These are phyloP conservation scores for Trichosphaerium sp. DNA, from an alignment of 78 protist genomes.

Conservation along the genomic window DNA sequence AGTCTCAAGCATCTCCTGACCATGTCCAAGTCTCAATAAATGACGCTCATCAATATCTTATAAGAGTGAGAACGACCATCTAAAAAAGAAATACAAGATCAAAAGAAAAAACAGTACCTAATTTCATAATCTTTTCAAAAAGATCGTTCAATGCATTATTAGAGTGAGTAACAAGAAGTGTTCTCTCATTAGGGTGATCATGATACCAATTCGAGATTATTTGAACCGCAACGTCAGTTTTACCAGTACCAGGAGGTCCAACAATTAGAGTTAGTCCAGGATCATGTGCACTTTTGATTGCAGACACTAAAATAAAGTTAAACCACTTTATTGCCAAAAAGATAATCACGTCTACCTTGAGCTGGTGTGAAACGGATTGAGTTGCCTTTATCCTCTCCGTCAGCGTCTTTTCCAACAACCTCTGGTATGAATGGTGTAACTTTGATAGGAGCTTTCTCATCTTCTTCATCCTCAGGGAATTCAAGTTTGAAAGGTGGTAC, in stretches of 20 bases:
- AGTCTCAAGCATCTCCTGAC: constrained; percentile 73
- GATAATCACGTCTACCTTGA: constrained; percentile 26
- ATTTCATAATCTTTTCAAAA: constrained; percentile 64
- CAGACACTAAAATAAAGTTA: too few species aligned
- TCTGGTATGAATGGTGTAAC: constrained; percentile 12
- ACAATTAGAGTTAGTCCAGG: constrained; percentile 84
- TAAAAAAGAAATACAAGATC: not conserved
- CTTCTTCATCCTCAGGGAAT: not conserved
- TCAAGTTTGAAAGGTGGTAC: not conserved
- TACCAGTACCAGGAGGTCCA: constrained; percentile 99
- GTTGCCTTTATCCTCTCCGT: constrained; percentile 18
- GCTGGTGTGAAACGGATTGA: constrained; percentile 54
- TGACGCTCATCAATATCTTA: constrained; percentile 79
- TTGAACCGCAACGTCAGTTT: constrained; percentile 96
- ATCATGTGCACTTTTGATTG: constrained; percentile 56
- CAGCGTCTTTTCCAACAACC: constrained; percentile 54
- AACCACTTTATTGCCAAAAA: constrained; percentile 2
- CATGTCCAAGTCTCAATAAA: constrained; percentile 88
- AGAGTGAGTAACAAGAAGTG: constrained; percentile 87
- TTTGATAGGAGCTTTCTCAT: not conserved
- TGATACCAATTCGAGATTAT: constrained; percentile 75
- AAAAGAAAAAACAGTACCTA: constrained; percentile 5
- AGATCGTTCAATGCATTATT: constrained; percentile 84
- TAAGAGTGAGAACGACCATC: too few species aligned
- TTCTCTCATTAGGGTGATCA: constrained; percentile 78